A percentile compares a stretch with the other conserved stretches of the same genome.
Evolutionary conservation across 768 basidiomycete species (phyloP).

Genomic region (Cystobasidium tubakii): DNA sequence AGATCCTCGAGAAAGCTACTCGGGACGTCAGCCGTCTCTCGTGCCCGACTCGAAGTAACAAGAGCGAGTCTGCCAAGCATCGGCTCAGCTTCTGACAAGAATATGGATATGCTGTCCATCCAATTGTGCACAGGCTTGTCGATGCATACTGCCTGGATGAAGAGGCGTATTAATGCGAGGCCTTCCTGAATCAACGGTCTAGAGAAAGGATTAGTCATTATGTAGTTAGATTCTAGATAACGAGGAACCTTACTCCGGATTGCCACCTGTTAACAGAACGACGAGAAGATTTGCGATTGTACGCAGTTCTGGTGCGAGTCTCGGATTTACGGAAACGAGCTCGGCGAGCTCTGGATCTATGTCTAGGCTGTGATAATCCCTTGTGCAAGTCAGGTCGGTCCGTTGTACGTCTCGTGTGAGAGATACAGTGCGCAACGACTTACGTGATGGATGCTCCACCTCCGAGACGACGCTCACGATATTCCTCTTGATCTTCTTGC

Average conservation of each 20-base stretch:
- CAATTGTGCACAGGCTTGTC: not conserved
- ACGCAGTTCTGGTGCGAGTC: constrained; percentile 49
- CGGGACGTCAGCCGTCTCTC: constrained; percentile 49
- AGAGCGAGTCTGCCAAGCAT: constrained; percentile 63
- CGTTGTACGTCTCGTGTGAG: too few species aligned
- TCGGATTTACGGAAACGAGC: not conserved
- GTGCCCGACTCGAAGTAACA: constrained; percentile 53
- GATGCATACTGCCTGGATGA: not conserved
- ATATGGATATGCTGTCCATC: constrained; percentile 53
- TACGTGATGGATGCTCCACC: not conserved
- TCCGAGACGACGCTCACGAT: constrained; percentile 57
- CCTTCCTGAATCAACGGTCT: not conserved
- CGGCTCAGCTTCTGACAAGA: constrained; percentile 60
- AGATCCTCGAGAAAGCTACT: constrained; percentile 58
- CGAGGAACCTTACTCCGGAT: constrained; percentile 41
- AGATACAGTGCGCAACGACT: too few species aligned
- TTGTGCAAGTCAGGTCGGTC: too few species aligned
- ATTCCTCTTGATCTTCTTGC: constrained; percentile 80
- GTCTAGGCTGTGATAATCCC: too few species aligned
- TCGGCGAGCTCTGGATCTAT: not conserved
- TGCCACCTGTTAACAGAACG: constrained; percentile 58
- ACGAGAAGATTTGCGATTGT: constrained; percentile 64
- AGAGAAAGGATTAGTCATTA: constrained; percentile 54
- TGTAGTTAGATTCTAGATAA: constrained; percentile 58
- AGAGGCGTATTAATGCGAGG: not conserved